phyloP scores from a whole-genome alignment of 768 basidiomycete genomes.

The Crepidotus variabilis region DNA sequence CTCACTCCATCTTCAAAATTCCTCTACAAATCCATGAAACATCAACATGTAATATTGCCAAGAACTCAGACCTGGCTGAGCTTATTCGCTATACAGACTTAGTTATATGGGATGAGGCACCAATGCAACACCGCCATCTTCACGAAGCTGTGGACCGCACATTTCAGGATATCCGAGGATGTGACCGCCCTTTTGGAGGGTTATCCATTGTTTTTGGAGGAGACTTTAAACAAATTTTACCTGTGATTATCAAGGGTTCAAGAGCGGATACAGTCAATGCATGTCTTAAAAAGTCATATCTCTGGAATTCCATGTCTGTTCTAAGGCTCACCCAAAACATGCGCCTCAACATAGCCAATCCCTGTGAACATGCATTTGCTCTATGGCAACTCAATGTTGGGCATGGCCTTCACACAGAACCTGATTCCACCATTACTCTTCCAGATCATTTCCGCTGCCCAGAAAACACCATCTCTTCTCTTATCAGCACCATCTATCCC shows the following conservation, averaged over 20 bases:
- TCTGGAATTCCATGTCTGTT: slow-evolving; percentile 32
- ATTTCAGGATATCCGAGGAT: slow-evolving; percentile 24
- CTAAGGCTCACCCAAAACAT: slow-evolving; percentile 35
- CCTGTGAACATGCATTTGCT: slow-evolving; percentile 3
- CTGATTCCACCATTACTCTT: not conserved
- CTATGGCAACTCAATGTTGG: slow-evolving; percentile 4
- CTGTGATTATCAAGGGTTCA: slow-evolving; percentile 33
- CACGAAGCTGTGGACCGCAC: slow-evolving; percentile 35
- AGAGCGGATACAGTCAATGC: slow-evolving; percentile 33
- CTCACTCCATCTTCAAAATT: slow-evolving; percentile 47
- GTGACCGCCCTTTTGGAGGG: slow-evolving; percentile 32
- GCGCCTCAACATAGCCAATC: slow-evolving; percentile 19
- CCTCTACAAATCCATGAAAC: slow-evolving; percentile 24
- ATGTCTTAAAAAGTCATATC: slow-evolving; percentile 26
- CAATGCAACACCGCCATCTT: slow-evolving; percentile 30
- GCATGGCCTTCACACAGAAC: not conserved
- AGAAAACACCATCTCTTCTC: slow-evolving; percentile 7
- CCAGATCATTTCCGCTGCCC: slow-evolving; percentile 9
- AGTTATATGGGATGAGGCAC: slow-evolving; percentile 43
- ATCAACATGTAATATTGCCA: slow-evolving; percentile 24
- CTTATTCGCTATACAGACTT: slow-evolving; percentile 25
- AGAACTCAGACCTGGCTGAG: slow-evolving; percentile 20
- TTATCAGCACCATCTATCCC: slow-evolving; percentile 17
- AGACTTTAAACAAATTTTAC: slow-evolving; percentile 43
- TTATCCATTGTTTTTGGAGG: slow-evolving; percentile 40